These are phyloP conservation scores for Leccinum subgranulosum DNA, from an alignment of 768 basidiomycete species.

Conservation along the genomic window DNA sequence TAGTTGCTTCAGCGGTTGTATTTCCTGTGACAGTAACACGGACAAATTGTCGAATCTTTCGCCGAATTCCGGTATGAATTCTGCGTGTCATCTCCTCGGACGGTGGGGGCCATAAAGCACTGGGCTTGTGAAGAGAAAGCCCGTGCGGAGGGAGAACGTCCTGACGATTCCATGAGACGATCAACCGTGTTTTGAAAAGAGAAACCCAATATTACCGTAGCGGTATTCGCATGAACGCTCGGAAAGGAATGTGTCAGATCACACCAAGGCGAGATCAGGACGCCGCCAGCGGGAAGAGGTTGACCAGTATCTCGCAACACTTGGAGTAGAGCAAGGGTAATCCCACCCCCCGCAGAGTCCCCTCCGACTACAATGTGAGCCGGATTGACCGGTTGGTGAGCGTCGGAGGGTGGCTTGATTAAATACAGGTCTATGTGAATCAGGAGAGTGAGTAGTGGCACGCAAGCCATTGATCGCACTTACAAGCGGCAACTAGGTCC, in stretches of 20 bases:
- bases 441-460: not conserved
- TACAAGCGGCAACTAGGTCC: conserved; percentile 85
- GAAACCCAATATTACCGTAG: conserved; percentile 51
- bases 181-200: not conserved
- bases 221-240: conserved; percentile 79
- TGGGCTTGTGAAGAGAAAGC: conserved; percentile 75
- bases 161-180: conserved; percentile 34
- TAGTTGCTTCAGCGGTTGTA: not conserved
- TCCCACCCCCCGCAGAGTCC: conserved; percentile 91
- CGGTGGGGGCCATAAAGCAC: conserved; percentile 74
- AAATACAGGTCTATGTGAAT: conserved; percentile 70
- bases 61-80: conserved; percentile 58
- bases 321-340: conserved; percentile 80
- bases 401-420: conserved; percentile 78
- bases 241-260: conserved; percentile 96
- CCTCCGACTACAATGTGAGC: conserved; percentile 82
- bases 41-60: conserved; percentile 58
- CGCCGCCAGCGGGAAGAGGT: conserved; percentile 81
- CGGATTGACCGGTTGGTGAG: conserved; percentile 80
- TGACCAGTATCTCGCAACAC: conserved; percentile 81
- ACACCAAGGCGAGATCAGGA: conserved; percentile 91
- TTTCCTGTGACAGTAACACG: conserved; percentile 28
- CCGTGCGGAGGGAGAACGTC: conserved; percentile 81
- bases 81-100: conserved; percentile 55
- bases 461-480: conserved; percentile 19